Evolutionary conservation across 108 stramenopile species (phyloP), one percentile per base, ranked within the genome.

Genomic region (Stephanodiscus minutulus): DNA sequence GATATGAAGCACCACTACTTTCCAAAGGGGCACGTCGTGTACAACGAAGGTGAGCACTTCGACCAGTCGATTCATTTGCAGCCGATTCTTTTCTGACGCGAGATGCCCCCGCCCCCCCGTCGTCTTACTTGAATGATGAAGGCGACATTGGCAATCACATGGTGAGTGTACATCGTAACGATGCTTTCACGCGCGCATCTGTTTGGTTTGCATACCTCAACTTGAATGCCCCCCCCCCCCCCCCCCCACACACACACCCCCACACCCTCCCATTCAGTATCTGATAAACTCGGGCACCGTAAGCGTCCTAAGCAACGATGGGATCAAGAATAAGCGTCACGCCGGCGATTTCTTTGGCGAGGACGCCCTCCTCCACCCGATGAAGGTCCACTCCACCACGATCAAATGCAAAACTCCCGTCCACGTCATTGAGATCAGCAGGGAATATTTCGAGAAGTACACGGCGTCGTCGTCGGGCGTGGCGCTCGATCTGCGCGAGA

Each of bases 361-460:
- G 65, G 93, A 90, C 25, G 90, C 90, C 20, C 61, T 94, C 37
- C 65, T 94, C 11, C 86, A 86, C 76, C 85, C 90, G 17, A 61
- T 70, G 28, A 83, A 83, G 43, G 81, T 69, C 3, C 79, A 87
- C 44, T 86, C 87, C 9, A 83, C 86, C 1, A 87, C 93, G 0
- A 81, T 91, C 56, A 75, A 77, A 22, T 94, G 93, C 74, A 66
- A 78, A 63, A 91, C 93, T 18, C 93, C 93, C 1, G 86, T 94
- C 24, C 90, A 94, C 77, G 90, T 85, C 3, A 79, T 94, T 57
- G 90, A 94, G 64, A 90, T 94, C 22, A 90, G 85, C 73, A 84
- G 90, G 17, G 89, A 94, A 66, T 91, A 90, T 66, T 94, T 91
- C 76, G 90, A 94, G 61, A 94, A 94, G 66, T 94, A 90, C 67